Percentiles rank a stretch among this genome's conserved stretches.
Conservation (phyloP, 768 basidiomycete genomes). For the Boletus rubroflammeus region DNA sequence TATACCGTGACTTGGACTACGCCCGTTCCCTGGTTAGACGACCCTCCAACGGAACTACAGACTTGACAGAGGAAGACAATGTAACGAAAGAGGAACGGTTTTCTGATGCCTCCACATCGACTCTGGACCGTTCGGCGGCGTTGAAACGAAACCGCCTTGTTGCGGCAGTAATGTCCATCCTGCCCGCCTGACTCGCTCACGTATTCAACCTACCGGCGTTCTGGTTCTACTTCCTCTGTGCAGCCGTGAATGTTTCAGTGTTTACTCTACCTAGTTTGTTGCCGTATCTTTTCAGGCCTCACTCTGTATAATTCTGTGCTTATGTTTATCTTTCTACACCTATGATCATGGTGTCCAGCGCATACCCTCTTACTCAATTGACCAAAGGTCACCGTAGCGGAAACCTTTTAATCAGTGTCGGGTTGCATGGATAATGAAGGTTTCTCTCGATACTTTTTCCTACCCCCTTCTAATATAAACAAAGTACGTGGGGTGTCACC, state of each 20-base stretch:
- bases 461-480: too few species aligned
- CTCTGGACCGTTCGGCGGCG: too few species aligned
- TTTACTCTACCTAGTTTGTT: not conserved
- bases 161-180: too few species aligned
- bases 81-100: too few species aligned
- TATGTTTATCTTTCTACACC: not conserved
- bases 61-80: too few species aligned
- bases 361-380: constrained; percentile 82
- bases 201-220: constrained; percentile 39
- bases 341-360: constrained; percentile 42
- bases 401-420: constrained; percentile 72
- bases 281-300: not conserved
- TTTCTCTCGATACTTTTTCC: constrained; percentile 82
- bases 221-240: constrained; percentile 33
- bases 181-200: constrained; percentile 42
- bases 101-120: too few species aligned
- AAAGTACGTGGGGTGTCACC: too few species aligned
- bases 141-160: too few species aligned
- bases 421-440: constrained; percentile 91
- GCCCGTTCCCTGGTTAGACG: too few species aligned
- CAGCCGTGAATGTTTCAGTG: constrained; percentile 17
- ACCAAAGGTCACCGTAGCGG: constrained; percentile 74
- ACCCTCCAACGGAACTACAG: too few species aligned
- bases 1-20: too few species aligned
- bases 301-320: not conserved